Evolutionary conservation across 2,329 filamentous ascomycete species (phyloP).

Genomic region (Ceratocystiopsis minuta): DNA sequence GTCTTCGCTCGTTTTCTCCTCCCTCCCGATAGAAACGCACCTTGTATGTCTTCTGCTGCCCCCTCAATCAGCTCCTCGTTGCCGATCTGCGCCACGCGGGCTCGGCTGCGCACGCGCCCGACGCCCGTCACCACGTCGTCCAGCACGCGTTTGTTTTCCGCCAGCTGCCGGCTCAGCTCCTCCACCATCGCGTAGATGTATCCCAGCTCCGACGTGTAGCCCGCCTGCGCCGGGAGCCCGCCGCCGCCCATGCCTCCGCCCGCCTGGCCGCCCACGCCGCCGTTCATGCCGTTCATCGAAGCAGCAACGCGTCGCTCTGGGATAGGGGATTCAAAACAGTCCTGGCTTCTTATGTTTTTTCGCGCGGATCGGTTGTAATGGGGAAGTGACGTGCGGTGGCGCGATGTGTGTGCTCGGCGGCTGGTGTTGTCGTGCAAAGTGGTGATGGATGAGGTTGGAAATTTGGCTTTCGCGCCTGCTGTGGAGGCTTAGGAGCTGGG

Average conservation of each 20-base stretch:
- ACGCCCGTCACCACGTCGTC: constrained; percentile 46
- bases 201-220: constrained; percentile 49
- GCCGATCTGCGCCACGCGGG: constrained; percentile 29
- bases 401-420: no score
- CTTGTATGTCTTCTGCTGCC: constrained; percentile 37
- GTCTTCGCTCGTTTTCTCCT: neutral
- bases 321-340: no score
- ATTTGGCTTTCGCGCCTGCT: no score
- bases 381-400: no score
- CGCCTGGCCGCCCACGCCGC: constrained; percentile 14
- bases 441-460: no score
- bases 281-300: constrained; percentile 4
- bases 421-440: no score
- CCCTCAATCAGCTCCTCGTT: constrained; percentile 41
- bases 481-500: no score
- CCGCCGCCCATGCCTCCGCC: constrained; percentile 20
- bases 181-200: constrained; percentile 53
- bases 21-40: constrained; percentile 18
- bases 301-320: no score
- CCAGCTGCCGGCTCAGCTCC: constrained; percentile 43
- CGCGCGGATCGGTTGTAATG: no score
- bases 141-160: constrained; percentile 42
- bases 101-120: constrained; percentile 40
- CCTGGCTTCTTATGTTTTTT: no score
- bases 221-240: constrained; percentile 42